A percentile compares a stretch with the other conserved stretches of the same genome.
phyloP scores from a whole-genome alignment of 371 early-diverging fungal species.

The Mucor indicus region DNA sequence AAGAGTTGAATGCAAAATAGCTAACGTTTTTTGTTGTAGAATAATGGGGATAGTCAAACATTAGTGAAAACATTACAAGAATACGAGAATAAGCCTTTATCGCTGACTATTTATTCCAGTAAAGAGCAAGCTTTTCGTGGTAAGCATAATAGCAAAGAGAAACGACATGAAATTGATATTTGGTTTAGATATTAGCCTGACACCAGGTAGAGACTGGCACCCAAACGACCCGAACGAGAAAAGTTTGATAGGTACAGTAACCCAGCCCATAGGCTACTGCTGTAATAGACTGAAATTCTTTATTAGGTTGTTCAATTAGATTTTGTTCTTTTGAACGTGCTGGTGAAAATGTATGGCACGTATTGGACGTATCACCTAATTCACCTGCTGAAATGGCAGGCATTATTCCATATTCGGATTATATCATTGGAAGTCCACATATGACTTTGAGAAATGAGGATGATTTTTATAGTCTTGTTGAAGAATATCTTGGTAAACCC shows the following conservation, averaged over 20 bases:
- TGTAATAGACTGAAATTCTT: too few relatives aligned
- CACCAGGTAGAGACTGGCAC: slow-evolving; percentile 55
- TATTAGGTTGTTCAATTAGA: slow-evolving; percentile 69
- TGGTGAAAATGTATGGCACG: slow-evolving; percentile 74
- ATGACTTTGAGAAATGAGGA: slow-evolving; percentile 52
- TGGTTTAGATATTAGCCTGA: slow-evolving; percentile 51
- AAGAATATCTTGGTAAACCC: slow-evolving; percentile 53
- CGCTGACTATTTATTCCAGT: slow-evolving; percentile 65
- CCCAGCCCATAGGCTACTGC: too few relatives aligned
- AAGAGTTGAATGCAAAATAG: background rate
- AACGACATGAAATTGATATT: too few relatives aligned
- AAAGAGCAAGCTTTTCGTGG: slow-evolving; percentile 65
- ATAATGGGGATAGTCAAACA: slow-evolving; percentile 48
- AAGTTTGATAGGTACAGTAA: slow-evolving; percentile 35
- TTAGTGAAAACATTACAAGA: slow-evolving; percentile 47
- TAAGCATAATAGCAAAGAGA: slow-evolving; percentile 19
- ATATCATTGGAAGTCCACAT: slow-evolving; percentile 66
- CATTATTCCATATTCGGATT: slow-evolving; percentile 60
- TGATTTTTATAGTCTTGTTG: slow-evolving; percentile 60
- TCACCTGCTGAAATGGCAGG: slow-evolving; percentile 72
- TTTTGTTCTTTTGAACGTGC: slow-evolving; percentile 69
- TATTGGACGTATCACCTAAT: slow-evolving; percentile 56
- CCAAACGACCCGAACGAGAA: slow-evolving; percentile 37
- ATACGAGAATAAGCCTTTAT: slow-evolving; percentile 53
- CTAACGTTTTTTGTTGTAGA: slow-evolving; percentile 11